These are phyloP conservation scores for Amanita polypyramis DNA, from an alignment of 768 basidiomycete species.

Conservation along the genomic window DNA sequence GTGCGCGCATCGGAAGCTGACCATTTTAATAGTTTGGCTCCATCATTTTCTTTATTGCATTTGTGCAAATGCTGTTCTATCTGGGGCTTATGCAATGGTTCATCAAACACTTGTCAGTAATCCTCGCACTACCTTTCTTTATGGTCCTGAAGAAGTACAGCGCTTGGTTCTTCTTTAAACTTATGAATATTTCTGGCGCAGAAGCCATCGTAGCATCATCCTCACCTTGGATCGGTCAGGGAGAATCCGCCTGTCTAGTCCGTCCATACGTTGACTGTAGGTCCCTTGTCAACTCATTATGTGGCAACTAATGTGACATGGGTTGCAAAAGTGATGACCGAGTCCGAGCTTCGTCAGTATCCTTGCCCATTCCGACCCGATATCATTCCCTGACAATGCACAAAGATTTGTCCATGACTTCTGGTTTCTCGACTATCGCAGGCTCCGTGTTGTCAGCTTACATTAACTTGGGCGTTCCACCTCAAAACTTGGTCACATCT, in stretches of 20 bases:
- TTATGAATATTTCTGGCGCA: constrained; percentile 87
- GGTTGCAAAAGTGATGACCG: constrained; percentile 52
- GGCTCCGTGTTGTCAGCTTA: constrained; percentile 85
- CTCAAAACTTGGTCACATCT: constrained; percentile 75
- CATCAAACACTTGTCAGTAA: constrained; percentile 66
- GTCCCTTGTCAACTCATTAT: constrained; percentile 12
- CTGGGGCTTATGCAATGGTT: constrained; percentile 93
- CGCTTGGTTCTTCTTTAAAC: constrained; percentile 91
- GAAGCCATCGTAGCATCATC: constrained; percentile 90
- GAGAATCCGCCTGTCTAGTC: constrained; percentile 79
- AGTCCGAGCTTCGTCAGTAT: constrained; percentile 61
- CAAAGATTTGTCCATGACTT: constrained; percentile 72
- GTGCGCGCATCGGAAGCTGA: constrained; percentile 2
- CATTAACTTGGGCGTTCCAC: constrained; percentile 65
- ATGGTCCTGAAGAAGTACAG: constrained; percentile 20
- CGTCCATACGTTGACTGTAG: constrained; percentile 65
- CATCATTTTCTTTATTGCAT: constrained; percentile 92
- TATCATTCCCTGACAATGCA: neutral
- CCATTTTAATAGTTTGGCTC: constrained; percentile 39
- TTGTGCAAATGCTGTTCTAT: constrained; percentile 87
- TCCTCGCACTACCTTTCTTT: neutral
- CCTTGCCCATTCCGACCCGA: neutral
- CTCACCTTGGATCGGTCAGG: constrained; percentile 91
- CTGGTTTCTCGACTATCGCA: constrained; percentile 89
- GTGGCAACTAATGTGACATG: neutral